A percentile compares a stretch with the other conserved stretches of the same genome.
Evolutionary conservation across 164 flowering plant genomes (phyloP).

Genomic region (Litsea cubeba): DNA sequence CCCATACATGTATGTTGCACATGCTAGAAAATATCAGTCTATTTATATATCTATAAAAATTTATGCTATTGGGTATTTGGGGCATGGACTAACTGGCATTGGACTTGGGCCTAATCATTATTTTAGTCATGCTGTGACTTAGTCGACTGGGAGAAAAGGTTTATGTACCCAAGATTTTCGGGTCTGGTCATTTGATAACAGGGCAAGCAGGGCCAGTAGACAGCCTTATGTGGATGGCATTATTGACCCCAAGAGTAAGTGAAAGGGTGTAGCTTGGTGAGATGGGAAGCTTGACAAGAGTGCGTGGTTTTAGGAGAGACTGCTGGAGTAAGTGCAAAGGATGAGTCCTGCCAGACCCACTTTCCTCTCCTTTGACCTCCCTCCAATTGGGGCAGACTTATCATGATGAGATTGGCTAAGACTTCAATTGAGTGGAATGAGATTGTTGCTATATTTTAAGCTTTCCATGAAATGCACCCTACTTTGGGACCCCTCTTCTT

Average conservation of each 20-base stretch:
- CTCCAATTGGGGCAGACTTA: background rate
- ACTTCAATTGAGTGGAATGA: background rate
- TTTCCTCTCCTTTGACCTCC: background rate
- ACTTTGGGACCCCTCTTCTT: background rate
- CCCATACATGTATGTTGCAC: too few relatives aligned
- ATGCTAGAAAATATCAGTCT: too few relatives aligned
- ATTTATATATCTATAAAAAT: too few relatives aligned
- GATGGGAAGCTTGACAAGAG: background rate
- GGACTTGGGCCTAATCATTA: too few relatives aligned
- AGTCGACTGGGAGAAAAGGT: background rate
- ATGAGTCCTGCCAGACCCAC: background rate
- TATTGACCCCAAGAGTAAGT: background rate
- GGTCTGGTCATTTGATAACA: background rate
- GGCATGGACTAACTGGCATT: too few relatives aligned
- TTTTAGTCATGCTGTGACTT: background rate
- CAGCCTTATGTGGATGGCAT: background rate
- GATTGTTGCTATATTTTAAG: background rate
- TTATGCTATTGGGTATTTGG: too few relatives aligned
- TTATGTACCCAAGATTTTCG: too few relatives aligned
- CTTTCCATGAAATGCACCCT: background rate
- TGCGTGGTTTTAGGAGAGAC: background rate
- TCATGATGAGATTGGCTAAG: background rate
- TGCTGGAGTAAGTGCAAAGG: background rate
- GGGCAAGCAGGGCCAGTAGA: too few relatives aligned
- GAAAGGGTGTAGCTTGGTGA: background rate